phyloP scores from a whole-genome alignment of 768 basidiomycete species.

The Calocera cornea region DNA sequence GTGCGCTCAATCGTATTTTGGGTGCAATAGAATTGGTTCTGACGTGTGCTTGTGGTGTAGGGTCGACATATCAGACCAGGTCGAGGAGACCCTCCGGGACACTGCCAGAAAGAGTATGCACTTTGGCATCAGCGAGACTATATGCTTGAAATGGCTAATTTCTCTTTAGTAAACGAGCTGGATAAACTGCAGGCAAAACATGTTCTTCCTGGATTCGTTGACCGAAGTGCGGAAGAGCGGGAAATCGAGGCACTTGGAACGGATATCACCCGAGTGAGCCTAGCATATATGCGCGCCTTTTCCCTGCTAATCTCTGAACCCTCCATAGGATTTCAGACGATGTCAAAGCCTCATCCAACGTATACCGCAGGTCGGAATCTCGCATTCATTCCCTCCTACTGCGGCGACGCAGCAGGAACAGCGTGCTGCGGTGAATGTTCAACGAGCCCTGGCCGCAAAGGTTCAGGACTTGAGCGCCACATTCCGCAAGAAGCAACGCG shows the following conservation, averaged over 20 bases:
- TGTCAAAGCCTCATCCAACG: slow-evolving; percentile 54
- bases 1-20: slow-evolving; percentile 29
- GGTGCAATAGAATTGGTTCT: slow-evolving; percentile 16
- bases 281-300: background rate
- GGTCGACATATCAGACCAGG: slow-evolving; percentile 87
- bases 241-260: slow-evolving; percentile 80
- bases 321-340: slow-evolving; percentile 46
- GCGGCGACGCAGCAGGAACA: slow-evolving; percentile 34
- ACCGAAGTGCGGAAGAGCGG: slow-evolving; percentile 83
- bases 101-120: slow-evolving; percentile 54
- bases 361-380: slow-evolving; percentile 30
- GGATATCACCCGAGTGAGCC: slow-evolving; percentile 71
- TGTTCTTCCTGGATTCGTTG: slow-evolving; percentile 88
- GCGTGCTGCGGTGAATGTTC: slow-evolving; percentile 80
- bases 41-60: slow-evolving; percentile 20
- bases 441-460: slow-evolving; percentile 88
- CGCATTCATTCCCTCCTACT: slow-evolving; percentile 51
- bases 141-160: background rate
- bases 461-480: slow-evolving; percentile 83
- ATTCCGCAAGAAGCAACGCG: slow-evolving; percentile 94
- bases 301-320: background rate
- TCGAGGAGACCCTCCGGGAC: slow-evolving; percentile 62
- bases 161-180: slow-evolving; percentile 54
- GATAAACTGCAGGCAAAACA: slow-evolving; percentile 96
- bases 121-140: background rate